phyloP scores from a whole-genome alignment of 1,139 yeast genomes.

The Yamadazyma membranifaciens region DNA sequence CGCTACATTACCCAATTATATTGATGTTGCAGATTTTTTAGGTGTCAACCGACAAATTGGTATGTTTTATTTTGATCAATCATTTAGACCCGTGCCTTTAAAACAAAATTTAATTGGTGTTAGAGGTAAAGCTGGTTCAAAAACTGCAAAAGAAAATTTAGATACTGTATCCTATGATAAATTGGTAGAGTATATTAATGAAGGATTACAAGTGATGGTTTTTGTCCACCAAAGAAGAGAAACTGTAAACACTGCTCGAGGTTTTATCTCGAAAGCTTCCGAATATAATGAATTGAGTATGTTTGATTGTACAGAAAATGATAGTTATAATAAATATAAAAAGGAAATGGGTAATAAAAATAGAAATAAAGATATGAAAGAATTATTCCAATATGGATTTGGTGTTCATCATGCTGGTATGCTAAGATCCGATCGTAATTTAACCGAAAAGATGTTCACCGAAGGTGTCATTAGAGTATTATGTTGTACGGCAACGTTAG shows the following conservation, averaged over 20 bases:
- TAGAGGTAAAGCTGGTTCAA: slow-evolving; percentile 71
- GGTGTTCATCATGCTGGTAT: slow-evolving; percentile 98
- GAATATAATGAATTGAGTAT: slow-evolving; percentile 52
- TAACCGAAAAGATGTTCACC: slow-evolving; percentile 84
- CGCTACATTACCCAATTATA: slow-evolving; percentile 90
- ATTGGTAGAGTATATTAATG: slow-evolving; percentile 59
- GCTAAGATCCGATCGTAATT: slow-evolving; percentile 85
- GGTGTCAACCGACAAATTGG: slow-evolving; percentile 90
- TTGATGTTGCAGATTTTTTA: slow-evolving; percentile 93
- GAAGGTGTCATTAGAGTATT: slow-evolving; percentile 85
- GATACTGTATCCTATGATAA: slow-evolving; percentile 80
- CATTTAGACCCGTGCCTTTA: slow-evolving; percentile 92
- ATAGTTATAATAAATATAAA: slow-evolving; percentile 46
- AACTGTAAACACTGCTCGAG: slow-evolving; percentile 78
- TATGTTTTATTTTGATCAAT: slow-evolving; percentile 89
- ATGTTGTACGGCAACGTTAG: slow-evolving; percentile 95
- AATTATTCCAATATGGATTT: slow-evolving; percentile 77
- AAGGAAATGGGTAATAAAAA: slow-evolving; percentile 69
- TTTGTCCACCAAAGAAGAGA: slow-evolving; percentile 96
- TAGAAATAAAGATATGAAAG: slow-evolving; percentile 76
- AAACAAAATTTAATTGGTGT: slow-evolving; percentile 89
- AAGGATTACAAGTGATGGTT: slow-evolving; percentile 92
- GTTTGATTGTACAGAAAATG: slow-evolving; percentile 60
- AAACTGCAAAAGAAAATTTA: slow-evolving; percentile 70
- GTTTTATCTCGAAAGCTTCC: slow-evolving; percentile 69